A percentile compares a stretch with the other conserved stretches of the same genome.
Evolutionary conservation across 2,329 filamentous ascomycete genomes (phyloP).

Genomic region (Malbranchea zuffiana): DNA sequence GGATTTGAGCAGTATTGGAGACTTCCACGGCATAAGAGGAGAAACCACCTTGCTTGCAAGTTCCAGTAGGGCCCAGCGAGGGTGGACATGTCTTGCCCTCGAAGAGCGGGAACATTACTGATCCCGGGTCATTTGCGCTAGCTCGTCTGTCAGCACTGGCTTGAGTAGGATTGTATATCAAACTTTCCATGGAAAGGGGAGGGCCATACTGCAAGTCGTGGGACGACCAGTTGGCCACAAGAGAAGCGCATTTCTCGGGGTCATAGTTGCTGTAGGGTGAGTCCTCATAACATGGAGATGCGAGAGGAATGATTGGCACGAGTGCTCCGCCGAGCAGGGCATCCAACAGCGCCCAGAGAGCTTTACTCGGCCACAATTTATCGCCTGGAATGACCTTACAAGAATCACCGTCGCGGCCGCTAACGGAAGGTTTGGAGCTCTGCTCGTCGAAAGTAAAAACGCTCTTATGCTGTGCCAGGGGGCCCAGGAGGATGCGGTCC

Average conservation of each 20-base stretch:
- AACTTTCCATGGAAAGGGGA: too few relatives aligned
- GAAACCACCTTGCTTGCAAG: constrained; percentile 11
- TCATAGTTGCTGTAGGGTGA: constrained; percentile 3
- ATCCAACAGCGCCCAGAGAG: background rate
- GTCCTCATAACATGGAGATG: constrained; percentile 1
- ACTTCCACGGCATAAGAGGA: constrained; percentile 32
- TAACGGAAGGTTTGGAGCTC: too few relatives aligned
- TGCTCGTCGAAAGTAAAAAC: too few relatives aligned
- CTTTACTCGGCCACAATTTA: background rate
- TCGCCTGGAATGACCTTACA: constrained; percentile 1
- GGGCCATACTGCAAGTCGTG: background rate
- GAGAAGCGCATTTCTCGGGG: background rate
- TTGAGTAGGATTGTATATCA: too few relatives aligned
- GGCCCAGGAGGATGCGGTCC: too few relatives aligned
- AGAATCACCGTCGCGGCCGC: too few relatives aligned
- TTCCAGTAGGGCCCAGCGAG: constrained; percentile 2
- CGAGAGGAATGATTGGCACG: background rate
- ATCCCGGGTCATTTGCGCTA: constrained; percentile 19
- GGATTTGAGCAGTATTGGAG: constrained; percentile 18
- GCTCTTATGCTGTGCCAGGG: too few relatives aligned
- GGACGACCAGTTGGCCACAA: background rate
- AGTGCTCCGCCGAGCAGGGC: background rate
- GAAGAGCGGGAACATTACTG: constrained; percentile 21
- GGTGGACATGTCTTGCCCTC: constrained; percentile 22
- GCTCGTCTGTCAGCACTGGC: too few relatives aligned